phyloP scores from a whole-genome alignment of 768 basidiomycete species.

The Calocybe indica region DNA sequence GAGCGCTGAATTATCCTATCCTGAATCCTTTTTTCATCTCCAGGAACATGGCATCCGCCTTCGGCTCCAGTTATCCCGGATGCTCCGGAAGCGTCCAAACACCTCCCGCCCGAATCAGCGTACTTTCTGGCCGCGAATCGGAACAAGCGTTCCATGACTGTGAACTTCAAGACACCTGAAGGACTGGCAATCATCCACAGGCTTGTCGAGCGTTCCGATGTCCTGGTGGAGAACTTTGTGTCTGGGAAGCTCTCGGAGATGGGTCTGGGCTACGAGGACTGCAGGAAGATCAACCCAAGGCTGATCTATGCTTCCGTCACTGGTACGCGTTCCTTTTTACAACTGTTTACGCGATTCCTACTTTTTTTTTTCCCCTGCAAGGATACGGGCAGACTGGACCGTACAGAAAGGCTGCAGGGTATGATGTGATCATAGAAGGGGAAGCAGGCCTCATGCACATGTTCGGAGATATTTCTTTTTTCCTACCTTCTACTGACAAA shows the following conservation, averaged over 20 bases:
- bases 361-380: slow-evolving; percentile 1
- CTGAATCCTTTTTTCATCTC: slow-evolving; percentile 2
- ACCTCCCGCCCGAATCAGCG: slow-evolving; percentile 85
- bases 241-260: slow-evolving; percentile 79
- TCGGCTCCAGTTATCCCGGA: slow-evolving; percentile 43
- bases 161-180: slow-evolving; percentile 77
- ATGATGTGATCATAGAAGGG: slow-evolving; percentile 82
- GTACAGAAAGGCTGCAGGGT: slow-evolving; percentile 76
- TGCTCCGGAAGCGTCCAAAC: slow-evolving; percentile 45
- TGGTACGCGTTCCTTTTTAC: slow-evolving; percentile 35
- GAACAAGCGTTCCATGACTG: slow-evolving; percentile 84
- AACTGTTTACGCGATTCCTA: no score
- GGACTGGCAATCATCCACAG: slow-evolving; percentile 72
- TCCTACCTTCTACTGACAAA: slow-evolving; percentile 2
- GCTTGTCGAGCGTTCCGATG: slow-evolving; percentile 69
- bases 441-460: slow-evolving; percentile 96
- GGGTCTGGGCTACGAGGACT: slow-evolving; percentile 85
- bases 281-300: slow-evolving; percentile 66
- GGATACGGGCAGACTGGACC: slow-evolving; percentile 78
- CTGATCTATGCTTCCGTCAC: slow-evolving; percentile 89
- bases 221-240: slow-evolving; percentile 87
- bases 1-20: neutral
- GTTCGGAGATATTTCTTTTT: slow-evolving; percentile 35
- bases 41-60: slow-evolving; percentile 66
- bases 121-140: slow-evolving; percentile 89